phyloP scores from a whole-genome alignment of 148 eudicot species.

The Chenopodium album region DNA sequence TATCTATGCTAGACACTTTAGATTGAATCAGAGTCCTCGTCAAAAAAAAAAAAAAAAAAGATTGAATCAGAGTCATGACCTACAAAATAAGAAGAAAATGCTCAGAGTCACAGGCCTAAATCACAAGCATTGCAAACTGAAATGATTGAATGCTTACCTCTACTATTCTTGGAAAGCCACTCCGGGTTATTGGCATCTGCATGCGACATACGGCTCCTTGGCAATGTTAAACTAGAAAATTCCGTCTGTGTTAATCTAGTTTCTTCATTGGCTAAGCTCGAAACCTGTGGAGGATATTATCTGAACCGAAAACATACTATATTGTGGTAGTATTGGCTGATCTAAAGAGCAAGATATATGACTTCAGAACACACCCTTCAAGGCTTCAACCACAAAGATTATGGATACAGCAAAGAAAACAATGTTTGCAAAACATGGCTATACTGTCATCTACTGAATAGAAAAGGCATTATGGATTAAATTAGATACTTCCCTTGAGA shows the following conservation, averaged over 20 bases:
- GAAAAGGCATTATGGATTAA: background rate
- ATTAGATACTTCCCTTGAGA: background rate
- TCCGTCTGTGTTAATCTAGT: background rate
- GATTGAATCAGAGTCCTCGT: background rate
- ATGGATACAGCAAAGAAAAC: background rate
- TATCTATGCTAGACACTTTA: background rate
- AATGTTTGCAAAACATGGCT: background rate
- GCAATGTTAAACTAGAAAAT: background rate
- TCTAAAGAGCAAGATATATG: background rate
- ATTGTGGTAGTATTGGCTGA: background rate
- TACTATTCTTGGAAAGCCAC: too few species aligned
- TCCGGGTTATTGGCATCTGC: background rate
- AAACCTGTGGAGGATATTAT: constrained; percentile 5
- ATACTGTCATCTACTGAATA: background rate
- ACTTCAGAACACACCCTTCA: constrained; percentile 11
- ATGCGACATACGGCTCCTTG: background rate
- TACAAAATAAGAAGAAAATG: background rate
- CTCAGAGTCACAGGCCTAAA: too few species aligned
- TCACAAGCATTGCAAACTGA: too few species aligned
- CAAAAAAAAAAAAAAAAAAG: too few species aligned
- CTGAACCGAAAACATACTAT: constrained; percentile 11
- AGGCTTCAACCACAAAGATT: background rate
- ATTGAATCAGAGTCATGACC: background rate
- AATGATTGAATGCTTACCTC: too few species aligned
- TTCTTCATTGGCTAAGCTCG: background rate